Evolutionary conservation across 306 rosid genomes (phyloP), one percentile per base, ranked within the genome.

Genomic region (Ochetophila trinervis): DNA sequence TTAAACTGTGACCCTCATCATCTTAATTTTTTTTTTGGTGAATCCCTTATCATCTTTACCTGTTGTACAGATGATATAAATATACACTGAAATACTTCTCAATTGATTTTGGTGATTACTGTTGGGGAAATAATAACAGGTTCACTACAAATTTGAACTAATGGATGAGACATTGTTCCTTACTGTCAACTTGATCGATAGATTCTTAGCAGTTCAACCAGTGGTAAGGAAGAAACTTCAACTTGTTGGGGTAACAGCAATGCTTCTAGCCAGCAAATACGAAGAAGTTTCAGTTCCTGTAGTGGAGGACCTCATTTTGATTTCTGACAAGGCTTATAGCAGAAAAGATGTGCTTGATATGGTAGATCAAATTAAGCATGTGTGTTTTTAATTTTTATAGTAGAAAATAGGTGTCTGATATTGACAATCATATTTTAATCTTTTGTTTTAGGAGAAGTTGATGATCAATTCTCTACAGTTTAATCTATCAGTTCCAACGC

Each of bases 131-230:
- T 27, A 57, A 51, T 60, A 20, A 23, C 79, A 84, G 88, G 88
- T 84, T 45, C 89, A 84, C 70, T 81, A 84, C 84, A 84, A 78
- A 70, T 84, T 84, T 75, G 86, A 84, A 64, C 77, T 84, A 52
- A 84, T 84, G 86, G 86, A 84, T 1, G 89, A 84, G 89, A 84
- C 86, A n/a, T 63, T 84, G 20, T 84, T 72, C 57, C 84, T 84
- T 40, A 76, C 84, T 0, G 75, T 81, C 64, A 84, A 78, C 77
- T 68, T 84, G 49, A 78, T 84, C 17, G 89, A 84, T 55, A 78
- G 86, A 72, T 84, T 84, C 64, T 64, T 84, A 57, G 84, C 83
- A 17, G 59, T 68, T 57, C 78, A 78, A 19, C 59, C 72, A 4
- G 77, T 84, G 20, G 64, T 67, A 37, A 78, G 86, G 67, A 84